Evolutionary conservation across 345 rosid genomes (phyloP), one percentile per base, ranked within the genome.

Genomic region (Brassica rapa): DNA sequence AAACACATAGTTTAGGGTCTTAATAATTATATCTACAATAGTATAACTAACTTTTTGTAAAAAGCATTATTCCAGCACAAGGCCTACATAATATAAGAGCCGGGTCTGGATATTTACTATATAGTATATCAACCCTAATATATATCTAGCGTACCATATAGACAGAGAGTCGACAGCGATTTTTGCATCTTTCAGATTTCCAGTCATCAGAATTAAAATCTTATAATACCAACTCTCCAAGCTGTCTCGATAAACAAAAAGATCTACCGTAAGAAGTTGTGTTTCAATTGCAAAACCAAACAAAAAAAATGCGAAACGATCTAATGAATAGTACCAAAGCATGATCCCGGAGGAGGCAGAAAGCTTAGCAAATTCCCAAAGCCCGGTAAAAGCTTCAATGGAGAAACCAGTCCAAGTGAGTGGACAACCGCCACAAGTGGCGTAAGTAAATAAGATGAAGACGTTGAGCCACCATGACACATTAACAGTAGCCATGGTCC

Each of bases 151-250:
- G 92, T 68, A 75, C 73, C 73, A 67, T 75, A 75, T 75, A 59
- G 79, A 16, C 24, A 75, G 1, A 15, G 79, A 89, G 77, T 94
- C 96, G 29, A 91, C 81, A 0, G 94, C 96, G 49, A 94, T 87
- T 83, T 89, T 83, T 68, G 98, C 89, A 29, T 94, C 83, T 63
- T 82, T 12, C 37, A 94, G 76, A 77, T 90, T 90, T 67, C 98
- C 98, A 0, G 98, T 91, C 96, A 94, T 87, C 67, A 90, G 60
- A 24, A 90, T 79, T 64, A 90, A 65, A 46, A 88, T 88, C 59
- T 82, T 85, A 30, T 90, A 90, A 86, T 75, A 75, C 79, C 79
- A 75, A 59, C 6, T 27, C 68, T 89, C 94, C 83, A 89, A 79
- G 64, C 8, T 14, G 33, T 7, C 33, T 3, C 21, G 16, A 29